Conservation (phyloP, 345 rosid genomes). For the Gossypium mustelinum region DNA sequence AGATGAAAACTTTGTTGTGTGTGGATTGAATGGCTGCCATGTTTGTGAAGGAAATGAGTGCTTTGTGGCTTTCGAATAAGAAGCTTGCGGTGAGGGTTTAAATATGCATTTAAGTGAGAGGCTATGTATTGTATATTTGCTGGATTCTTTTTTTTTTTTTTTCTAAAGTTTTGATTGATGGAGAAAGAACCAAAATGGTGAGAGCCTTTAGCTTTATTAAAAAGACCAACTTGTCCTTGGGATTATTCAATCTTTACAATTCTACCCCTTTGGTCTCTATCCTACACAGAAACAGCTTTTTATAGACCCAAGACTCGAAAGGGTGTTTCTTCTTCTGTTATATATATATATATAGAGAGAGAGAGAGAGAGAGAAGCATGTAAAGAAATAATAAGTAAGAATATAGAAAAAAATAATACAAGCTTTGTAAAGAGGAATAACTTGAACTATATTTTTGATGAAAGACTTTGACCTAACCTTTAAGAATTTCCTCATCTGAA, state of each 20-base stretch:
- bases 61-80: constrained; percentile 28
- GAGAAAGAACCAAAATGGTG: constrained; percentile 24
- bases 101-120: constrained; percentile 28
- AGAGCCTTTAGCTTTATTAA: constrained; percentile 21
- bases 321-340: constrained; percentile 27
- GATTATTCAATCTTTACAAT: constrained; percentile 12
- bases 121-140: constrained; percentile 12
- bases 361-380: constrained; percentile 28
- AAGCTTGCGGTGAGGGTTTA: constrained; percentile 32
- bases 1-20: constrained; percentile 25
- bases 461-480: constrained; percentile 47
- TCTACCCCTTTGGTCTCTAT: constrained; percentile 6
- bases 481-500: constrained; percentile 29
- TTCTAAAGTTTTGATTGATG: constrained; percentile 23
- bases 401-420: constrained; percentile 29
- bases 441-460: neutral
- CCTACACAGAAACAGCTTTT: constrained; percentile 21
- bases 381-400: constrained; percentile 17
- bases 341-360: neutral
- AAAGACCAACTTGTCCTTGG: constrained; percentile 24
- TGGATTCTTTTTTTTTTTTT: constrained; percentile 22
- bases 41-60: constrained; percentile 16
- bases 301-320: constrained; percentile 27
- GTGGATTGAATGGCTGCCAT: constrained; percentile 29
- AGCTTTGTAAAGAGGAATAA: constrained; percentile 30